Conservation (phyloP, 1,139 yeast species). For the Lipomyces yarrowii region DNA sequence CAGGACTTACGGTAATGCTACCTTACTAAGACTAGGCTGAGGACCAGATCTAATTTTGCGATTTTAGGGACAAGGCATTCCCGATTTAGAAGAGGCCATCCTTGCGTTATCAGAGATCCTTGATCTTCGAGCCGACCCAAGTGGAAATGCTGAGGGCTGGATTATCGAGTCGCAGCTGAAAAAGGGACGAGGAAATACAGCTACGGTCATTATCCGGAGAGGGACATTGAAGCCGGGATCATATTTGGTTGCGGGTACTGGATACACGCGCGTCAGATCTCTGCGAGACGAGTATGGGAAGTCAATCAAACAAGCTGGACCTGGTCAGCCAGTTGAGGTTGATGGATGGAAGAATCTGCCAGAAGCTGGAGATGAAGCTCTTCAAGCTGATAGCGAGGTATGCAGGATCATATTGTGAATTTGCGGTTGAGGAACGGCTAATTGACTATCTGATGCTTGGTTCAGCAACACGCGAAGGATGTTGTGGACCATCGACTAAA, state of each 20-base stretch:
- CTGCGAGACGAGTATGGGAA: conserved; percentile 77
- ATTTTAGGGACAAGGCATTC: conserved; percentile 67
- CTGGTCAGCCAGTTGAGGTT: conserved; percentile 89
- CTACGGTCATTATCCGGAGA: conserved; percentile 79
- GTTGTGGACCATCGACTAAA: conserved; percentile 48
- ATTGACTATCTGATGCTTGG: background rate
- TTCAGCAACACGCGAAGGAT: conserved; percentile 23
- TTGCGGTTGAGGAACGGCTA: background rate
- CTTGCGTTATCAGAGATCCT: conserved; percentile 79
- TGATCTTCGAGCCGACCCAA: conserved; percentile 69
- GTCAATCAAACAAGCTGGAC: conserved; percentile 66
- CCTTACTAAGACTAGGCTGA: background rate
- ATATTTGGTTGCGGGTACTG: conserved; percentile 77
- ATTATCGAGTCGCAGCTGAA: conserved; percentile 81
- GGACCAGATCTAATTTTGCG: background rate
- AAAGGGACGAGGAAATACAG: conserved; percentile 82
- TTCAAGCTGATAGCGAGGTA: conserved; percentile 75
- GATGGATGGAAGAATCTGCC: conserved; percentile 96
- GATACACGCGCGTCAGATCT: conserved; percentile 85
- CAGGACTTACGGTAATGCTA: conserved; percentile 63
- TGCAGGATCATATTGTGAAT: background rate
- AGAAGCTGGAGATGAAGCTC: conserved; percentile 82
- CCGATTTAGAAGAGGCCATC: conserved; percentile 84
- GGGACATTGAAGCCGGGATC: conserved; percentile 76
- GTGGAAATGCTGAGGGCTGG: conserved; percentile 73